Base-by-base conservation (phyloP, 2,329 filamentous ascomycete genomes). In the Helotiales sp. region DNA sequence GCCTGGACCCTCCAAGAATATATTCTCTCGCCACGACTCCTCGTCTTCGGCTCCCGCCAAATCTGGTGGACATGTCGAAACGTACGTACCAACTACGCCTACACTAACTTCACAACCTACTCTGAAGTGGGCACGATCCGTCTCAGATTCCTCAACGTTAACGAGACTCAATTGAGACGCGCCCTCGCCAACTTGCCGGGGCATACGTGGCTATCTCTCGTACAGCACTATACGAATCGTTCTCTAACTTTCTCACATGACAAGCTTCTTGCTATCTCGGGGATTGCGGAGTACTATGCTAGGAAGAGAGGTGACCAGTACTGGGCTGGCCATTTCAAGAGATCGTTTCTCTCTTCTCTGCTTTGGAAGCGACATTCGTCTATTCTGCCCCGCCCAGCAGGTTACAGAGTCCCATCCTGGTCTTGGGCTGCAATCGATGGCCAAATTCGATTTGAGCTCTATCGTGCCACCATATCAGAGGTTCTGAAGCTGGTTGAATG, bases 1-100 rank as follows among this genome's bases (percentile, higher is more conserved):
- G 61, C 49, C 40, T 63, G 61, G 61, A 63, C 61, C 6, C 37
- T 63, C 20, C 61, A 63, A 40, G 61, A 63, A 26, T 10, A 43
- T 20, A 22, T 63, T 17, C 30, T 57, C 15, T 63, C 49, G 4
- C 49, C 32, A 45, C 28, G 61, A 57, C 47, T 63, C 3, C 26
- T 63, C 8, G 32, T 37, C 24, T 63, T 40, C 22, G 49, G 49
- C 37, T 37, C 32, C 15, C 61, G 47, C n/a, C 61, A 52, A 24
- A 20, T 54, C 28, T 37, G 34, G 20, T 63, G 49, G 50, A 61
- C 45, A 5, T 61, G 59, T 22, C 20, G 43, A 6, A 49, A 32
- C 13, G 57, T 60, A 13, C 58, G 49, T 24, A 61, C 26, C n/a
- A 60, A 43, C 20, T 10, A 17, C 6, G 17, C 6, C 34, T 10